Conservation (phyloP, 176 grass and related monocot species). For the Oryza australiensis region DNA sequence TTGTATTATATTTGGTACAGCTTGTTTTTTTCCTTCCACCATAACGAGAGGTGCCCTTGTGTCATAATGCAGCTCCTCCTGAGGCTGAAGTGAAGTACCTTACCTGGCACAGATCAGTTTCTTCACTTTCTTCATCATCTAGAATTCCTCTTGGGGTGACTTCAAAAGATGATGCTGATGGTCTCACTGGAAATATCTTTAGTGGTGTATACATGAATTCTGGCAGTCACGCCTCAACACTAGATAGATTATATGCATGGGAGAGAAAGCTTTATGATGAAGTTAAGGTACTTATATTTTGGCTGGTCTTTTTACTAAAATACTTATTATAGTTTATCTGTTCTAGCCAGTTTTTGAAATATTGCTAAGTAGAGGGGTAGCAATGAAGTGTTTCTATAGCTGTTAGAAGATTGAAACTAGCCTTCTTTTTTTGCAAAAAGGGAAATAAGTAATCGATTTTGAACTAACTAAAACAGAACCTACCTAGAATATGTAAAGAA, state of each 20-base stretch:
- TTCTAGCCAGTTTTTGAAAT: slow-evolving; percentile 28
- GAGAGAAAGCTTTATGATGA: slow-evolving; percentile 98
- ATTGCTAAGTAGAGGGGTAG: not conserved
- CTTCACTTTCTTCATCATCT: slow-evolving; percentile 89
- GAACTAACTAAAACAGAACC: slow-evolving; percentile 20
- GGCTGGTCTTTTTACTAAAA: not conserved
- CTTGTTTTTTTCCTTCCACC: slow-evolving; percentile 17
- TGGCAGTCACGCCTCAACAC: slow-evolving; percentile 89
- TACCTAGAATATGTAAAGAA: not conserved
- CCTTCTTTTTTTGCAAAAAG: not conserved
- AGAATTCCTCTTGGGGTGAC: slow-evolving; percentile 62
- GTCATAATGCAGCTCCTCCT: slow-evolving; percentile 65
- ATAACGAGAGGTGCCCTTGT: slow-evolving; percentile 28
- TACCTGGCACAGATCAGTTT: slow-evolving; percentile 86
- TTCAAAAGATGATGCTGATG: slow-evolving; percentile 59
- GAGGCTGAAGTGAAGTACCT: slow-evolving; percentile 70
- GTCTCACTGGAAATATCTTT: slow-evolving; percentile 64
- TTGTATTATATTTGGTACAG: not conserved
- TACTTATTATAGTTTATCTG: slow-evolving; percentile 10
- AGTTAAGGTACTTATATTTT: slow-evolving; percentile 72
- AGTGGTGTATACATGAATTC: slow-evolving; percentile 85
- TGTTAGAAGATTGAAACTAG: not conserved
- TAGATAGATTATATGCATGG: slow-evolving; percentile 96
- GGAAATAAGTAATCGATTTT: not conserved
- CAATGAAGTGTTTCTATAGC: not conserved